Evolutionary conservation across 169 alveolate species (phyloP), one percentile per base, ranked within the genome.

Genomic region (Cryptosporidium ubiquitum): DNA sequence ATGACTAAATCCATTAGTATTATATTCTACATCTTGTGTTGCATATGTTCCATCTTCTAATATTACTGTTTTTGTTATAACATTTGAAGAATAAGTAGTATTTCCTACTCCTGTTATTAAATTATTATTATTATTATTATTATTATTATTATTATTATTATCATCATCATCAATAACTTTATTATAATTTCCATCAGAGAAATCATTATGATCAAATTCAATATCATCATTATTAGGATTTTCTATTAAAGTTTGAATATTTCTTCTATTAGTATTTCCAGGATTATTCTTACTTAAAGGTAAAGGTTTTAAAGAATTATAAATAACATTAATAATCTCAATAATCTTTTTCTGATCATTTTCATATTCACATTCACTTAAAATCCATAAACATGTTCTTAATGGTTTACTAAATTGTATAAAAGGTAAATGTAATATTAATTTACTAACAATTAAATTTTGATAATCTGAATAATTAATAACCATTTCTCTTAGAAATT

Each of bases 1-100:
- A 47, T 47, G n/a, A 12, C 40, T 18, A 16, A 35, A 61, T 69
- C 66, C 51, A 35, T 42, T 14, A 31, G 35, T 7, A 92, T 58
- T 55, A 55, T 6, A 55, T 26, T 94, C 94, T 20, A 94, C 79
- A 3, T 96, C 94, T 69, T 96, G 96, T 4, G 99, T 95, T 6
- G 98, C 99, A 92, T 97, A 97, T 33, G 99, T 97, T 12, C 99
- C 99, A 94, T 98, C 99, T 14, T 96, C 97, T 70, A 97, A 86
- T n/a, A 97, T 95, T 3, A 97, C 97, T n/a, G 99, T 97, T 75
- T 94, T 96, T 16, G 91, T 85, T 18, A 74, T 23, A 4, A 70
- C 31, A 42, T 51, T 73, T 16, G 85, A 10, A 23, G 51, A 42
- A 10, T 6, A 18, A 3, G 70, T 42, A 3, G 70, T 42, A 84